Percentiles rank a stretch among this genome's conserved stretches.
Evolutionary conservation across 441 rosid genomes (phyloP).

Genomic region (Raphanus hybrid): DNA sequence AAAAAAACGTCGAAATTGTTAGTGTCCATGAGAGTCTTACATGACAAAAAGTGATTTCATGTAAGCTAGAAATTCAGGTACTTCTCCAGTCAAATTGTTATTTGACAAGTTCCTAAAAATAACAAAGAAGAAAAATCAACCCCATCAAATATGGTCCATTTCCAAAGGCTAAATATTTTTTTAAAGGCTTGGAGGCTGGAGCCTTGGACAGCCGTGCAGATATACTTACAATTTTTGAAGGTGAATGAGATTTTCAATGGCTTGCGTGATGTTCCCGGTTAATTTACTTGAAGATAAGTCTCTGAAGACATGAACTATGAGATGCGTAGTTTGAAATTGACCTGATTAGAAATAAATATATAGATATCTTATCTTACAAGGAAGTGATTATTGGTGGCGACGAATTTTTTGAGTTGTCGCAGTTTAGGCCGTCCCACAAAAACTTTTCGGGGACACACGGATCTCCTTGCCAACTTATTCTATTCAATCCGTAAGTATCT

Average conservation of each 20-base stretch:
- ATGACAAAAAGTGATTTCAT: constrained; percentile 43
- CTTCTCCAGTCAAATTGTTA: constrained; percentile 49
- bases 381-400: constrained; percentile 43
- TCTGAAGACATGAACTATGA: neutral
- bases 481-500: constrained; percentile 31
- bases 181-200: neutral
- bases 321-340: neutral
- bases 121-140: neutral
- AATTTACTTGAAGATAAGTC: constrained; percentile 43
- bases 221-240: constrained; percentile 43
- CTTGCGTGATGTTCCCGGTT: constrained; percentile 41
- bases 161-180: neutral
- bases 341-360: neutral
- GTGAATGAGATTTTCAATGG: constrained; percentile 41
- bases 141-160: neutral
- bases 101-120: constrained; percentile 49
- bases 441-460: constrained; percentile 47
- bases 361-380: constrained; percentile 37
- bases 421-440: constrained; percentile 50
- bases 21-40: constrained; percentile 39
- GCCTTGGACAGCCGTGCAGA: neutral
- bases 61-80: constrained; percentile 52
- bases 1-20: neutral
- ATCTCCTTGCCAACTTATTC: constrained; percentile 52
- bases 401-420: constrained; percentile 27